These are phyloP conservation scores for Annulohypoxylon moriforme DNA, from an alignment of 495 filamentous ascomycete species.

Conservation along the genomic window DNA sequence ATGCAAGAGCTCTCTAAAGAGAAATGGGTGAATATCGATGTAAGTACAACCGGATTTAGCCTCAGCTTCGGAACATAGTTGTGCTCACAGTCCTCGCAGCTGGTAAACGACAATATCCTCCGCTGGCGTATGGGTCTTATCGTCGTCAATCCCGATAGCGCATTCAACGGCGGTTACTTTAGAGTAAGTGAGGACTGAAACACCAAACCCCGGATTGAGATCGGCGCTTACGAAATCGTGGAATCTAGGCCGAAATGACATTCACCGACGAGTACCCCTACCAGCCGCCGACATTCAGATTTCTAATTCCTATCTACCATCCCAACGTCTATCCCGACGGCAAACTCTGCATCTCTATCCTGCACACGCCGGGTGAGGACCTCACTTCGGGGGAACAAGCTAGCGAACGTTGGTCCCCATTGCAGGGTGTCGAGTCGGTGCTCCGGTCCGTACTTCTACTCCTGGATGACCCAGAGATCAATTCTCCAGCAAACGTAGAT, in stretches of 20 bases:
- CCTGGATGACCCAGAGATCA: slow-evolving; percentile 92
- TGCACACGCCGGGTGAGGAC: slow-evolving; percentile 92
- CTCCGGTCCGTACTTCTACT: slow-evolving; percentile 93
- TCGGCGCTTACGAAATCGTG: slow-evolving; percentile 19
- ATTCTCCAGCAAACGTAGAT: slow-evolving; percentile 94
- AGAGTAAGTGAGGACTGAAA: slow-evolving; percentile 57
- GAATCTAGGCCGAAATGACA: slow-evolving; percentile 74
- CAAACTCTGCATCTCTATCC: slow-evolving; percentile 94
- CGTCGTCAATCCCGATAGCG: slow-evolving; percentile 89
- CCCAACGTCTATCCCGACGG: slow-evolving; percentile 95
- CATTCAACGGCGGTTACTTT: slow-evolving; percentile 94
- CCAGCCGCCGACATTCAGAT: slow-evolving; percentile 90
- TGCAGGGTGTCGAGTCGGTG: slow-evolving; percentile 93
- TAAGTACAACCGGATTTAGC: slow-evolving; percentile 52
- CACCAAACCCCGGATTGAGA: slow-evolving; percentile 5
- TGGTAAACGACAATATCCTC: slow-evolving; percentile 80
- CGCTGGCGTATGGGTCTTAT: slow-evolving; percentile 89
- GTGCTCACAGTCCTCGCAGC: slow-evolving; percentile 54
- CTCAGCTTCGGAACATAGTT: not conserved
- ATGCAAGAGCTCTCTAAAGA: slow-evolving; percentile 84
- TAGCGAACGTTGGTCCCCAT: slow-evolving; percentile 89
- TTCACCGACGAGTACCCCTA: slow-evolving; percentile 94
- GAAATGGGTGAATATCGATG: slow-evolving; percentile 90
- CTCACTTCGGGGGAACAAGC: slow-evolving; percentile 90
- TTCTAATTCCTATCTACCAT: slow-evolving; percentile 81